Evolutionary conservation across 306 rosid genomes (phyloP).

Genomic region (Acacia melanoxylon): DNA sequence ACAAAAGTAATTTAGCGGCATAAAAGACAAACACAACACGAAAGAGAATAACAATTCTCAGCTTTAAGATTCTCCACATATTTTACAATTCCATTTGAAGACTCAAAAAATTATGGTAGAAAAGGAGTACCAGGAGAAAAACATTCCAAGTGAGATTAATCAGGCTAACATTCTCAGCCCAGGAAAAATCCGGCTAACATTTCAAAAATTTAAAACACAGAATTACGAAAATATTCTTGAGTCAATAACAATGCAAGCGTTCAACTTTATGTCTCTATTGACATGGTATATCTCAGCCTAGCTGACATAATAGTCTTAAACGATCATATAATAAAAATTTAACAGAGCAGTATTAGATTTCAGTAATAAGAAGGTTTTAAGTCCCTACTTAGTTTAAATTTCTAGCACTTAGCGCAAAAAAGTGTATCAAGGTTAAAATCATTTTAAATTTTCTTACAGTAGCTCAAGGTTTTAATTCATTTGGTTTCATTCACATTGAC

Average conservation of each 20-base stretch:
- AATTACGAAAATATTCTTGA: not conserved
- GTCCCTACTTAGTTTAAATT: not conserved
- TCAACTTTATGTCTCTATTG: not conserved
- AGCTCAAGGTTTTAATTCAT: not conserved
- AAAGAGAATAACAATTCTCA: not conserved
- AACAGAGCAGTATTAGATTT: not conserved
- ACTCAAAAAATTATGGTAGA: not conserved
- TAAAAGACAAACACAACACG: slow-evolving; percentile 16
- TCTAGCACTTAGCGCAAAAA: not conserved
- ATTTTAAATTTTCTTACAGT: not conserved
- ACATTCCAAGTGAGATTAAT: not conserved
- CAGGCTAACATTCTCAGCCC: not conserved
- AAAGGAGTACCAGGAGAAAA: not conserved
- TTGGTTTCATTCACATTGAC: not conserved
- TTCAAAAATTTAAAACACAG: not conserved
- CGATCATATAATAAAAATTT: not conserved
- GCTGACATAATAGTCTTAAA: not conserved
- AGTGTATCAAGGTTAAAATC: not conserved
- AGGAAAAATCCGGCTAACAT: not conserved
- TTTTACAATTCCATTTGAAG: slow-evolving; percentile 1
- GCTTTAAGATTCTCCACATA: not conserved
- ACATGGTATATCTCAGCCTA: not conserved
- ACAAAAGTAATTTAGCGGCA: slow-evolving; percentile 15
- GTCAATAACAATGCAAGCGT: not conserved
- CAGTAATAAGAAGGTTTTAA: not conserved